Evolutionary conservation across 2,329 filamentous ascomycete species (phyloP).

Genomic region (Hymenoscyphus albidus): DNA sequence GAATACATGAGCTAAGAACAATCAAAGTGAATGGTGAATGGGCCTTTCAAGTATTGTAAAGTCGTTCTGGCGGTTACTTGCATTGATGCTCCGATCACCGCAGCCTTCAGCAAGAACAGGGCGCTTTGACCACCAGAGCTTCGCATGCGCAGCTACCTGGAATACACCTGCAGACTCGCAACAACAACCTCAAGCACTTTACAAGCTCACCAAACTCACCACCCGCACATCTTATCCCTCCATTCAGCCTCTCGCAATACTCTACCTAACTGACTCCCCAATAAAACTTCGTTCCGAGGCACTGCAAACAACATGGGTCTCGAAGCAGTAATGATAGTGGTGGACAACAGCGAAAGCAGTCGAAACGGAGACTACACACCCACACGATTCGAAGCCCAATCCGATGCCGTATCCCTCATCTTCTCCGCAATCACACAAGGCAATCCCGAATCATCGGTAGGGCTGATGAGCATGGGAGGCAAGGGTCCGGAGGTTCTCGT

Average conservation of each 20-base stretch:
- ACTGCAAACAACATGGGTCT: slow-evolving; percentile 76
- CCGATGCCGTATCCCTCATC: slow-evolving; percentile 89
- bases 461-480: slow-evolving; percentile 98
- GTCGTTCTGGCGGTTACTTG: no score
- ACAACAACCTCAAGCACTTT: not conserved
- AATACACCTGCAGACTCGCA: not conserved
- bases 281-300: slow-evolving; percentile 12
- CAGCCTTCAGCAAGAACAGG: not conserved
- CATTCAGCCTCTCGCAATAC: not conserved
- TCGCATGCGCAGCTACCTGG: not conserved
- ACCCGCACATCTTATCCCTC: not conserved
- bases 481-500: slow-evolving; percentile 96
- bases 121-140: not conserved
- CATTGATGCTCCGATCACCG: no score
- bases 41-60: no score
- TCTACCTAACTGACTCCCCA: not conserved
- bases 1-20: no score
- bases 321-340: slow-evolving; percentile 99
- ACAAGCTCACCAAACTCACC: not conserved
- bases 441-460: slow-evolving; percentile 95
- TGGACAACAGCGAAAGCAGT: slow-evolving; percentile 98
- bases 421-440: slow-evolving; percentile 94
- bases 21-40: no score
- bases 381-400: slow-evolving; percentile 92
- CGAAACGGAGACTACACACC: slow-evolving; percentile 92